Percentiles rank a stretch among this genome's conserved stretches.
Conservation (phyloP, 257 asterid species). For the Euphrasia confusa region DNA sequence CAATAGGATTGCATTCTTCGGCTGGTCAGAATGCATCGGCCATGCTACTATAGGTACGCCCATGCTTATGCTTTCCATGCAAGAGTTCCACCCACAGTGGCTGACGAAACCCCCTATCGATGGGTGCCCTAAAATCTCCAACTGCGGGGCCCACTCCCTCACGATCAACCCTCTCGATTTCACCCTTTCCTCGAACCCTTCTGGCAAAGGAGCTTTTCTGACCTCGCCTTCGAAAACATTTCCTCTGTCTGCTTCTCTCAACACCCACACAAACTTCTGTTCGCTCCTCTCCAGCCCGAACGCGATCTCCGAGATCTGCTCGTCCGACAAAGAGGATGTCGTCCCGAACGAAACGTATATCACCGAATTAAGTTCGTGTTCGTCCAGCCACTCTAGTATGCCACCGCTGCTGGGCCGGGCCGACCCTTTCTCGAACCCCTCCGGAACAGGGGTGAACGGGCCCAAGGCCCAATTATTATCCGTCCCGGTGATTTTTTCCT, state of each 20-base stretch:
- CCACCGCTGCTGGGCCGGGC: too few relatives aligned
- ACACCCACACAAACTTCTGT: constrained; percentile 42
- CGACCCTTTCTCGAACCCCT: not conserved
- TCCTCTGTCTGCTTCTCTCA: constrained; percentile 50
- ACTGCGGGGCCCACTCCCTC: constrained; percentile 54
- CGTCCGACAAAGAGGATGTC: constrained; percentile 27
- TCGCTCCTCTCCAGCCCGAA: constrained; percentile 38
- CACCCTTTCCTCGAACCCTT: constrained; percentile 35
- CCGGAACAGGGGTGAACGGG: not conserved
- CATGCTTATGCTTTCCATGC: constrained; percentile 44
- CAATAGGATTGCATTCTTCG: constrained; percentile 32
- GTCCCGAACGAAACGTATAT: constrained; percentile 45
- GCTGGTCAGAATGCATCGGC: constrained; percentile 67
- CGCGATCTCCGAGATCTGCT: constrained; percentile 36
- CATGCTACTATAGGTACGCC: constrained; percentile 52
- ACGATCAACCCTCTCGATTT: constrained; percentile 29
- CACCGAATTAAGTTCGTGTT: constrained; percentile 32
- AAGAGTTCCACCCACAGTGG: constrained; percentile 63
- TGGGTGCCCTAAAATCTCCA: constrained; percentile 40
- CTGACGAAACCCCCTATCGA: constrained; percentile 36
- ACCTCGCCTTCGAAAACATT: constrained; percentile 28
- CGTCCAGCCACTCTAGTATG: constrained; percentile 35
- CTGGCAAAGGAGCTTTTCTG: constrained; percentile 22
- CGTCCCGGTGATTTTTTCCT: not conserved
- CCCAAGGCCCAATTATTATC: not conserved